Conservation (phyloP, 345 rosid species). For the Lenwebbia sp. region DNA sequence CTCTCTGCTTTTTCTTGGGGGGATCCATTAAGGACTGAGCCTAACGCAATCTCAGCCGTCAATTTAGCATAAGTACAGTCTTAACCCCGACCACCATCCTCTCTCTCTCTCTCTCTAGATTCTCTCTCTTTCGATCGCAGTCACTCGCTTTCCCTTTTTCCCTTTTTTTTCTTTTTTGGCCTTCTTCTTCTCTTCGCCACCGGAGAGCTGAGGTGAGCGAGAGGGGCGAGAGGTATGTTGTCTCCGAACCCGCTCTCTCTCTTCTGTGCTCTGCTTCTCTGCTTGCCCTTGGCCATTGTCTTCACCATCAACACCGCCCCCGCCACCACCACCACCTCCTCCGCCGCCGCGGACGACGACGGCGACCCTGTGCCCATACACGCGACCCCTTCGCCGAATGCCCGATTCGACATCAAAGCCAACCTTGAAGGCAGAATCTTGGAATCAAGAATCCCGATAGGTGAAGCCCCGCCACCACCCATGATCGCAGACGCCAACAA, state of each 20-base stretch:
- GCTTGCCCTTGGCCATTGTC: constrained; percentile 48
- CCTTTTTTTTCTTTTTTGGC: background rate
- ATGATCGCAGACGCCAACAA: background rate
- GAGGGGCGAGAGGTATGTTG: constrained; percentile 9
- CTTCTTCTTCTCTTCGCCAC: background rate
- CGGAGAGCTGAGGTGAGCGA: background rate
- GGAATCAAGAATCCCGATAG: background rate
- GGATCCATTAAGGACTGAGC: no score
- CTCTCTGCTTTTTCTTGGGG: no score
- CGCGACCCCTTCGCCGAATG: background rate
- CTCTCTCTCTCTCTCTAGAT: constrained; percentile 4
- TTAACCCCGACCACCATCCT: background rate
- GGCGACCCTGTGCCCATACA: background rate
- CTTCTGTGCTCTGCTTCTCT: constrained; percentile 47
- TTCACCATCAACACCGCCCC: constrained; percentile 30
- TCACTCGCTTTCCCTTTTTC: background rate
- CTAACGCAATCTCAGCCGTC: background rate
- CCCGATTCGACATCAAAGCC: background rate
- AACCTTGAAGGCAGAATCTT: background rate
- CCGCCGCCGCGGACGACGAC: background rate
- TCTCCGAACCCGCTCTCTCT: constrained; percentile 46
- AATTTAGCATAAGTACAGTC: background rate
- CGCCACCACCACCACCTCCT: constrained; percentile 2
- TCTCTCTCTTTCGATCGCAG: background rate
- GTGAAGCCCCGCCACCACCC: background rate